phyloP scores from a whole-genome alignment of 2,329 filamentous ascomycete species.

The Colletotrichum spaethianum region DNA sequence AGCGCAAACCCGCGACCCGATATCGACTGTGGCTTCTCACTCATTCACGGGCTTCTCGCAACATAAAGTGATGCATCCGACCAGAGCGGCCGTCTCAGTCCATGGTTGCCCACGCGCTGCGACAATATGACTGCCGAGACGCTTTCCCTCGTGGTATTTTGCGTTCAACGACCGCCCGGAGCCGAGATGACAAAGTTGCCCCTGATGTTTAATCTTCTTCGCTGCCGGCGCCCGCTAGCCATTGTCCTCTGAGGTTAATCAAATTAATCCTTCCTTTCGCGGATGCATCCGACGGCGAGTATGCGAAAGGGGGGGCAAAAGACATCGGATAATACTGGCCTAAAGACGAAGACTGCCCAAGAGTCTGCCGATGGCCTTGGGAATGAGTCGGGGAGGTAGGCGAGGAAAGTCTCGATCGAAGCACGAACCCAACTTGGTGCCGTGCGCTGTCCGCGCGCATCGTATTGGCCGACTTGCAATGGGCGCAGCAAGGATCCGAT shows the following conservation, averaged over 20 bases:
- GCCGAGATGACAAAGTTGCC: constrained; percentile 35
- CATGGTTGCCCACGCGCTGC: background rate
- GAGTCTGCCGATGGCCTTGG: background rate
- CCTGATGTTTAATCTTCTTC: constrained; percentile 16
- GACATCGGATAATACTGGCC: constrained; percentile 2
- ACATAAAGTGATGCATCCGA: background rate
- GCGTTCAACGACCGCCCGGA: constrained; percentile 17
- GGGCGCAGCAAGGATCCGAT: constrained; percentile 22
- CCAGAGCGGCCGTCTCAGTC: background rate
- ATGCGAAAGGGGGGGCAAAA: background rate
- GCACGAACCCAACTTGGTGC: constrained; percentile 26
- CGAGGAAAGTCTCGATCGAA: background rate
- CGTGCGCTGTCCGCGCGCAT: constrained; percentile 25
- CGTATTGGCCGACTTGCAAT: background rate
- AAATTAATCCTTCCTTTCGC: constrained; percentile 3
- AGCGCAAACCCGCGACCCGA: background rate
- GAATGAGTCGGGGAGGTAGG: constrained; percentile 11
- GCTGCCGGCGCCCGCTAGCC: background rate
- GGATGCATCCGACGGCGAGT: constrained; percentile 21
- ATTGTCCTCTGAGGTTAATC: background rate
- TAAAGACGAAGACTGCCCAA: background rate
- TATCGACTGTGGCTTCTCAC: background rate
- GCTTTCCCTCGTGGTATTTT: background rate
- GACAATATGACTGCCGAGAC: background rate
- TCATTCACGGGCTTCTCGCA: background rate